Evolutionary conservation across 805 yeast genomes (phyloP), one percentile per base, ranked within the genome.

Genomic region (Saccharomycopsis javanensis): DNA sequence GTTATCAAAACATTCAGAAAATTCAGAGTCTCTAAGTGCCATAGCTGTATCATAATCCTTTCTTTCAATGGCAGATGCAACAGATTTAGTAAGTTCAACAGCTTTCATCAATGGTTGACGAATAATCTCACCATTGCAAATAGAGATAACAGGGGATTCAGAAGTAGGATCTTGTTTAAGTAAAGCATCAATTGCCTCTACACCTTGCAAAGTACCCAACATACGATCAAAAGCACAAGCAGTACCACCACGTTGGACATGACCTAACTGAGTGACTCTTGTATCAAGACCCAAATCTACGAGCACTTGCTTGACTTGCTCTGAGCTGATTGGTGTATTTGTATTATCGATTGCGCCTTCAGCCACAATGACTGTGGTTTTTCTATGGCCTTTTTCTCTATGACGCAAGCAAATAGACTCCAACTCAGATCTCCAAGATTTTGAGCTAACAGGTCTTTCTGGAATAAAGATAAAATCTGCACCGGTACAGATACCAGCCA

Each of bases 211-310:
- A 16, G 99, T 92, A 42, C 97, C 96, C 65, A 94, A 73, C 68
- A 86, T 72, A 68, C 99, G 81, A 71, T 94, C 99, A 65, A 79
- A 88, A 1, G 98, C 97, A 56, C 91, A 97, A 25, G 99, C 97
- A 51, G 96, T 81, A 71, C 99, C 99, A 75, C 99, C 99, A 73
- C 99, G 82, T 77, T 94, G 99, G 56, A 94, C 97, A 70, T 94
- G 99, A 56, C 99, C 99, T 65, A 94, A 77, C 11, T 95, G 88
- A 46, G 99, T 94, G 65, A 92, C 85, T 70, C 98, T 83, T 4
- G 98, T 92, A 69, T 94, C 99, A 57, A 94, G 79, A 11, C 96
- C 96, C 61, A 94, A 74, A 57, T 83, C 84, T 51, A 87, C 88
- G 59, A 94, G 76, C 16, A 85, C 94, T 55, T 88, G 82, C 71